Percentiles rank a stretch among this genome's conserved stretches.
phyloP scores from a whole-genome alignment of 139 green algal genomes.

The Micractinium sp. region DNA sequence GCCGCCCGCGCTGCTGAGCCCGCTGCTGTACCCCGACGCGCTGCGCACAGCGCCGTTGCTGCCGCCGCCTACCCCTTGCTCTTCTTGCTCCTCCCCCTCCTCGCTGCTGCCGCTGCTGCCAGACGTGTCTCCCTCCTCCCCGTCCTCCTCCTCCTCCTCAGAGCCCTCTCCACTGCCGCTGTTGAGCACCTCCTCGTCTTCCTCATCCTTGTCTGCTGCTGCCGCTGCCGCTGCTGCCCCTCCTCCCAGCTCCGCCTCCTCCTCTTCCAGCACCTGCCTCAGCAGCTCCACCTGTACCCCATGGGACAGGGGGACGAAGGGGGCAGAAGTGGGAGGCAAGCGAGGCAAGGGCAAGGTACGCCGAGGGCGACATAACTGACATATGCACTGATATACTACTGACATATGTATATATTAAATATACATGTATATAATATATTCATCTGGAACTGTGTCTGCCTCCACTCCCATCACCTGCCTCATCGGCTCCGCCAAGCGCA shows the following conservation, averaged over 20 bases:
- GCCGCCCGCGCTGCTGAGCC: background rate
- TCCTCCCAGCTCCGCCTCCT: conserved; percentile 51
- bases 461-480: no score
- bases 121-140: background rate
- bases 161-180: conserved; percentile 9
- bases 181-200: background rate
- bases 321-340: background rate
- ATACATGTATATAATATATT: no score
- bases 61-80: background rate
- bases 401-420: no score
- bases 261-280: conserved; percentile 58
- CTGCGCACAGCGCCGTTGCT: background rate
- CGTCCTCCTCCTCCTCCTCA: background rate
- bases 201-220: background rate
- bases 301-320: no score
- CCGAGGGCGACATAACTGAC: background rate
- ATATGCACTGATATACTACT: no score
- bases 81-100: background rate
- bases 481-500: no score
- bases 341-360: background rate
- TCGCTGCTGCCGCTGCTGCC: background rate
- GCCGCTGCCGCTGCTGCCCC: background rate
- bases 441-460: no score
- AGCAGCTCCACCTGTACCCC: conserved; percentile 43
- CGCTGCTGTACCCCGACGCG: background rate